Evolutionary conservation across 768 basidiomycete species (phyloP), one percentile per base, ranked within the genome.

Genomic region (Lentinula edodes): DNA sequence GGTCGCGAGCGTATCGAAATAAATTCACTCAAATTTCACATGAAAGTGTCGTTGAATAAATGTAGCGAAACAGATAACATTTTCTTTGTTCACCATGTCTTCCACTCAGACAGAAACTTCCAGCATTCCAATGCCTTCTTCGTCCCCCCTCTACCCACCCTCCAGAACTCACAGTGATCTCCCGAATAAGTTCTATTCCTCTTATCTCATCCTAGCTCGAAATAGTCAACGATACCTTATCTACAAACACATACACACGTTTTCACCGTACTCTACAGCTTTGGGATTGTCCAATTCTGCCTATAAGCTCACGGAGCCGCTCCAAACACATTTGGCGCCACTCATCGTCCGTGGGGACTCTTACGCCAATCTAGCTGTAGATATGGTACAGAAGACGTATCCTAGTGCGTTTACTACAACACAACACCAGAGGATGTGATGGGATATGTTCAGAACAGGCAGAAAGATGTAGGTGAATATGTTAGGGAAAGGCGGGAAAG

Each of bases 361-460:
- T n/a, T 75, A 74, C 57, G 91, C 88, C 34, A 89, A 90, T 80
- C 86, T 83, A 76, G 88, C 84, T 34, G 79, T 91, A 42, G 90
- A 93, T 69, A 84, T 72, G n/a, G 88, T 92, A 58, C 80, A 91
- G 76, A 78, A 81, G 58, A 83, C 83, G 57, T 91, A 86, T 70
- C 91, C 91, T 12, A 88, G 86, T 69, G 83, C 90, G 5, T 93
- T 92, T 80, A 78, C 84, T 62, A 83, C 83, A 15, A n/a, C n/a
- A 83, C 83, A 15, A 83, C 84, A 67, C 87, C 90, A 3, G 88
- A 88, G 66, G 90, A 92, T 2, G 82, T 93, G 20, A 77, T 77
- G 35, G 78, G 75, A 10, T 84, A 82, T 62, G 78, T 91, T 42
- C 84, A 81, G 66, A 78, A 84, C 62, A 76, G 78, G 61, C 81